Evolutionary conservation across 805 yeast species (phyloP).

Genomic region (Jamesozyma jinghongensis): DNA sequence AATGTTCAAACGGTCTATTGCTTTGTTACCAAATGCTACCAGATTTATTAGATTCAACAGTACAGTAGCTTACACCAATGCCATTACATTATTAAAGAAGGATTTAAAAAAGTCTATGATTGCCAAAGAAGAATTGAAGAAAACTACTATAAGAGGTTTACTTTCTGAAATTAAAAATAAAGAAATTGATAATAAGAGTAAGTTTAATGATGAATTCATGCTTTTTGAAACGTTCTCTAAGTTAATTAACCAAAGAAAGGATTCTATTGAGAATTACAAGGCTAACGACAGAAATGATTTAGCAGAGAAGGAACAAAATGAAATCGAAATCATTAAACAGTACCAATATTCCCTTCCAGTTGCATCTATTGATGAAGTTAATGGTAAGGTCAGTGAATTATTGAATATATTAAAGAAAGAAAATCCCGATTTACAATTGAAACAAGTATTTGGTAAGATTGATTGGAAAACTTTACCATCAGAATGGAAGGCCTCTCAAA

Average conservation of each 20-base stretch:
- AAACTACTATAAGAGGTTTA: conserved; percentile 38
- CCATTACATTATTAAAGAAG: conserved; percentile 31
- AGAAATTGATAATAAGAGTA: conserved; percentile 33
- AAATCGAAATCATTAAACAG: conserved; percentile 35
- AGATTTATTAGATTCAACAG: conserved; percentile 26
- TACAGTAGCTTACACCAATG: conserved; percentile 30
- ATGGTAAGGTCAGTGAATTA: conserved; percentile 24
- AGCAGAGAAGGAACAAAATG: conserved; percentile 43
- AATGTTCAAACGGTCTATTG: conserved; percentile 6
- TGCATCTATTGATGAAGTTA: conserved; percentile 39
- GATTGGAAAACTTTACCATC: conserved; percentile 28
- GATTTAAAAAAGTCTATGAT: conserved; percentile 42
- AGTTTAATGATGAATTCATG: conserved; percentile 24
- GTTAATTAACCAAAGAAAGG: conserved; percentile 40
- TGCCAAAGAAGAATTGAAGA: conserved; percentile 34
- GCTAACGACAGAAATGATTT: conserved; percentile 42
- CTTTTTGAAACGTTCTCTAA: conserved; percentile 34
- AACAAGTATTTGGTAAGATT: conserved; percentile 27
- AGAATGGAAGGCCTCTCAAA: conserved; percentile 34
- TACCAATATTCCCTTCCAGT: conserved; percentile 38
- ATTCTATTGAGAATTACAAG: conserved; percentile 40
- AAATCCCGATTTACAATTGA: conserved; percentile 21
- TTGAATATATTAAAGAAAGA: conserved; percentile 16
- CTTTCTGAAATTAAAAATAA: conserved; percentile 38
- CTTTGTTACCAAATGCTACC: not conserved